Percentiles rank a stretch among this genome's conserved stretches.
Evolutionary conservation across 1,139 yeast genomes (phyloP).

Genomic region (Sugiyamaella neomexicana): DNA sequence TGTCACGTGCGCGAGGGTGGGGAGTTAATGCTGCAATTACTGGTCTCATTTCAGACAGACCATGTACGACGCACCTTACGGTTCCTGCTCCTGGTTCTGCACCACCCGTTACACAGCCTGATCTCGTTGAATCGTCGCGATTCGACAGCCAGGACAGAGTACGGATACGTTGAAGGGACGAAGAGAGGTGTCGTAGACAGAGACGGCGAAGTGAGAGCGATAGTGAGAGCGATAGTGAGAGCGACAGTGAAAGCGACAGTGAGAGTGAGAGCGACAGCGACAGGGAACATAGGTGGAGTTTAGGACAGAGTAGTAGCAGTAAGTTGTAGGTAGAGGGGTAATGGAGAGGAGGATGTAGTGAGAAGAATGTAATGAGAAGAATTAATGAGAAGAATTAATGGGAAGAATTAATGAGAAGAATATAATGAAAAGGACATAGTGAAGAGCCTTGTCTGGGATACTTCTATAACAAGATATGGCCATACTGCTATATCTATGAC

Average conservation of each 20-base stretch:
- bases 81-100: neutral
- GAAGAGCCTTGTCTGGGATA: too few species aligned
- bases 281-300: too few species aligned
- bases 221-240: neutral
- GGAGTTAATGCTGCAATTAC: neutral
- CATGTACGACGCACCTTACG: neutral
- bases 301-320: neutral
- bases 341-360: too few species aligned
- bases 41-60: neutral
- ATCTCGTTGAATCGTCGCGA: slow-evolving; percentile 1
- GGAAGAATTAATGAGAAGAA: too few species aligned
- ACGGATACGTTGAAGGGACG: too few species aligned
- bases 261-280: neutral
- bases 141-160: neutral
- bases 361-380: too few species aligned
- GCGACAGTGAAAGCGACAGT: neutral
- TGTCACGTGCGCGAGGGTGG: neutral
- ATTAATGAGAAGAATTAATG: too few species aligned
- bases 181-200: too few species aligned
- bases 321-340: neutral
- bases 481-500: too few species aligned
- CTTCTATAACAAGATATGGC: too few species aligned
- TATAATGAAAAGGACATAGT: too few species aligned
- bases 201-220: neutral
- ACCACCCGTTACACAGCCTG: neutral